Evolutionary conservation across 2,329 filamentous ascomycete species (phyloP), one percentile per base, ranked within the genome.

Genomic region (Monosporascus sp.): DNA sequence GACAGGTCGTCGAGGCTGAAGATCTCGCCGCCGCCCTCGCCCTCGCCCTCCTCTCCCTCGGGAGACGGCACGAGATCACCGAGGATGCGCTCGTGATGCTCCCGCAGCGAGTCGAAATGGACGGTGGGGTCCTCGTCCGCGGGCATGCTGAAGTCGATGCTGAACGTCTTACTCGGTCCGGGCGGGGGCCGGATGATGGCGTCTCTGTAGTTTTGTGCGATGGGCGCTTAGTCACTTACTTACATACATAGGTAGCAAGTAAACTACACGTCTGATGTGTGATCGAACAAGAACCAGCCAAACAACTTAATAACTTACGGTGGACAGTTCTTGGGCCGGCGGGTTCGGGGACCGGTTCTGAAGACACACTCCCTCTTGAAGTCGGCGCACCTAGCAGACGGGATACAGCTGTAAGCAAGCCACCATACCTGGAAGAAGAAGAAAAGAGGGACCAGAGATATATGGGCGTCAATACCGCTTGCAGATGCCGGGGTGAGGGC

Each of bases 321-420:
- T 59, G 70, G 72, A 7, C 73, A 71, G 50, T 69, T 70, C 53
- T 74, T 73, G 5, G 74, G 71, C 36, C 79, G 70, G 45, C 80
- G 71, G n/a, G 74, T 79, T 16, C 79, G 71, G 0, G 79, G 76
- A 7, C 72, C 75, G 0, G 74, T 76, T 48, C 77, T 73, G 55
- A 79, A 78, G 52, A 82, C 68, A 53, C 79, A 82, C 65, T 82
- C 79, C 50, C 73, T 69, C 62, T 80, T 81, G 31, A 74, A 79
- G 46, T 76, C 74, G 48, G 76, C 71, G 60, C 80, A 82, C 59
- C 79, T 82, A 46, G 46, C 26, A 56, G 20, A 11, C 19, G 6
- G 22, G 17, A 8, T 40, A 31, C 16, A 34, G 19, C 20, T 36
- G 31, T 34, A 34, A 34, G 31, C 9, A 34, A 34, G 5, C 9